Base-by-base conservation (phyloP, 768 basidiomycete species). In the Lenzites betulinus region DNA sequence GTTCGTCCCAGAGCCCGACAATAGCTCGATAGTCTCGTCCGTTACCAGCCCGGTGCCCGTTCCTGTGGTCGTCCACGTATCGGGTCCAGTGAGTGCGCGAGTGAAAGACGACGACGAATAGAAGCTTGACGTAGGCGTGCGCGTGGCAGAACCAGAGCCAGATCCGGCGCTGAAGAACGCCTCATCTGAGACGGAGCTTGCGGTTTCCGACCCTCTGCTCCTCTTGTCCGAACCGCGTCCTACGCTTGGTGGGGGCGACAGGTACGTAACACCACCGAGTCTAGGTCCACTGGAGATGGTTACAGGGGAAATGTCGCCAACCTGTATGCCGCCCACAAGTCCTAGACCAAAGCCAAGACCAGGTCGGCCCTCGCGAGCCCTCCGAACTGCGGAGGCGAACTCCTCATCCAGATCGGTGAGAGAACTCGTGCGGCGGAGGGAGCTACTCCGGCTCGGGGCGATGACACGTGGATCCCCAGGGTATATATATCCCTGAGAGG, bases 381-480 rank as follows among this genome's bases (percentile, higher is more conserved):
- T 75, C 56, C 74, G 73, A 48, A 80, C 69, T 22, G 76, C 82
- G 23, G 76, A 76, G 38, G 75, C 79, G 47, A 79, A 84, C 56
- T 81, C 87, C 57, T 84, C 77, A 72, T 78, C 90, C n/a, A 93
- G 75, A 66, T 93, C 91, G 0, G 87, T 87, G 76, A 89, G 79
- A 0, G 89, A 92, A 44, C 83, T 88, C n/a, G 87, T 89, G 43
- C 88, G 76, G 38, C 84, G 76, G 25, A 85, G 63, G 1, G 80
- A 82, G 58, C 81, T 82, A 66, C 83, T 84, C 16, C 84, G 79
- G 55, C 86, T 84, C 3, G 88, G 86, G 8, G 83, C 82, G 60
- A 93, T 93, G 15, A 85, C 86, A 8, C 91, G 83, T 18, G 82
- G 80, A 66, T 90, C 91, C 2, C 88, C 87, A 7, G 83, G 86